Base-by-base conservation (phyloP, 2,329 filamentous ascomycete genomes). In the Polychaeton citri region DNA sequence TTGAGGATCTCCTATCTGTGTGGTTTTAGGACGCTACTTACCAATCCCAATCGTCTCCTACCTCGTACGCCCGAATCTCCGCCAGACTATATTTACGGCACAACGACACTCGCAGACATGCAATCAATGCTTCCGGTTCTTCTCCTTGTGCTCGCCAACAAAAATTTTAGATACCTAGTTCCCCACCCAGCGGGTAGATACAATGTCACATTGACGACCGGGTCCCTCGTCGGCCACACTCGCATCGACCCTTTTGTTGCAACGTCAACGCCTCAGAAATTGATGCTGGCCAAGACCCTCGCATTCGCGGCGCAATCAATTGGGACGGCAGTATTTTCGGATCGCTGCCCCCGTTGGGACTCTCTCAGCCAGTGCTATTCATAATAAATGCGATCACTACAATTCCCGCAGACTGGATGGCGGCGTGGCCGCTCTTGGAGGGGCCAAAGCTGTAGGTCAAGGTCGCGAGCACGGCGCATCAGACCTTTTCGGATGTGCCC, bases 391-490 rank as follows among this genome's bases (percentile, higher is more conserved):
- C n/a, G 19, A 40, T 38, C 30, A 36, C 30, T 2, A 38, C 47
- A n/a, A n/a, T 24, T n/a, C n/a, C n/a, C 21, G 37, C 42, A 18
- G 39, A 16, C 13, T 47, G 38, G 43, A 19, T 40, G 13, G 33
- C 24, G 6, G 26, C 34, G 19, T 50, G 46, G 46, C 41, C 45
- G 21, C 21, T 46, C 34, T 28, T 49, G 1, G 43, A 46, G 32
- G 48, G 45, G 17, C 47, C 48, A 17, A 52, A 51, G 45, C 38
- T 50, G 16, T 48, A 43, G 45, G 21, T 51, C 21, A 20, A 39
- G 8, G 37, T 52, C 20, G 46, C 41, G 31, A 44, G 43, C 24
- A 37, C 38, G 30, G 40, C 34, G 30, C 49, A 52, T 30, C 13
- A 41, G 35, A 40, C 39, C 18, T 43, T 51, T 17, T 32, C 41